These are phyloP conservation scores for Wallacemonas rigidus DNA, from an alignment of 208 protist genomes.

Conservation along the genomic window DNA sequence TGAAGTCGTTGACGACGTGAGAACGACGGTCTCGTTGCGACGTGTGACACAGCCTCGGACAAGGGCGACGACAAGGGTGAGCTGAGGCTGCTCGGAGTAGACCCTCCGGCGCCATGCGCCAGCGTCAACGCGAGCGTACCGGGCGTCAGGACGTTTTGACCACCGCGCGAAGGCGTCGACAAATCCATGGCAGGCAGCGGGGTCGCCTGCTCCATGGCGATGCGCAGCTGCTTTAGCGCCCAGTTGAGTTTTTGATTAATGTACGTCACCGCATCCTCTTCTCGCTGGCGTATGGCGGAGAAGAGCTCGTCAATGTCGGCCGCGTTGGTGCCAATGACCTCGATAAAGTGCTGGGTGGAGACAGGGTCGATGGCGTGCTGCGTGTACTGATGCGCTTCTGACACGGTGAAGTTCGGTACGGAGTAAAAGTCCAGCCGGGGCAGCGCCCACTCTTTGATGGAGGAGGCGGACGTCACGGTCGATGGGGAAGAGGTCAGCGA, in stretches of 20 bases:
- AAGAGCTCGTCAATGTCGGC: constrained; percentile 82
- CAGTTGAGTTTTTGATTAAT: constrained; percentile 69
- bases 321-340: constrained; percentile 81
- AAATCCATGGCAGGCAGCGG: neutral
- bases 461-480: constrained; percentile 45
- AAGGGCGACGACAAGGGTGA: neutral
- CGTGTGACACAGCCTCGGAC: neutral
- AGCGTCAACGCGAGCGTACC: neutral
- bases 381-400: constrained; percentile 74
- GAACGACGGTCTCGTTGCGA: neutral
- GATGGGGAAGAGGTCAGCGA: constrained; percentile 42
- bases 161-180: no score
- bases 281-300: constrained; percentile 63
- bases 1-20: constrained; percentile 33
- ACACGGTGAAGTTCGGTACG: constrained; percentile 68
- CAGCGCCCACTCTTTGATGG: constrained; percentile 29
- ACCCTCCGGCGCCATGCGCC: no score
- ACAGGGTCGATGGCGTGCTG: constrained; percentile 77
- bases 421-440: constrained; percentile 78
- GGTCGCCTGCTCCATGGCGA: constrained; percentile 25
- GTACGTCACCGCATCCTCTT: constrained; percentile 53
- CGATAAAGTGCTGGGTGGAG: constrained; percentile 59
- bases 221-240: constrained; percentile 75
- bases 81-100: neutral
- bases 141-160: neutral